Conservation (phyloP, 306 rosid species). For the Trichosanthes truncata region DNA sequence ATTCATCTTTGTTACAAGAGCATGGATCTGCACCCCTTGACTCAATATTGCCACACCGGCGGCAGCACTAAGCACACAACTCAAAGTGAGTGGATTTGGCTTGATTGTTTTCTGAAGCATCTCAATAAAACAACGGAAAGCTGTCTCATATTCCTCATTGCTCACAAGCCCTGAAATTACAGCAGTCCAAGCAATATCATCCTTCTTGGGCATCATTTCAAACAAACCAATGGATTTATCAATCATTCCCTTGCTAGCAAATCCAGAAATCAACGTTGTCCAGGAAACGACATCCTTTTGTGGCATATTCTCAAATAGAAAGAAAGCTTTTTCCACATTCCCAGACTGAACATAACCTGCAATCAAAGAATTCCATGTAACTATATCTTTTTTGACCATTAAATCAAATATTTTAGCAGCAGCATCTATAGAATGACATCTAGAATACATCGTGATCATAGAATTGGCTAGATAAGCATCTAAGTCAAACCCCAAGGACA, state of each 20-base stretch:
- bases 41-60: conserved; percentile 45
- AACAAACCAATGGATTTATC: conserved; percentile 46
- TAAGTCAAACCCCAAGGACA: conserved; percentile 44
- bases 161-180: conserved; percentile 66
- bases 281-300: conserved; percentile 57
- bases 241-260: conserved; percentile 38
- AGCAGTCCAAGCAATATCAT: conserved; percentile 74
- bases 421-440: conserved; percentile 28
- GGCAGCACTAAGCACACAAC: conserved; percentile 64
- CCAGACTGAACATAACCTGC: conserved; percentile 47
- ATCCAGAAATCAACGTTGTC: conserved; percentile 65
- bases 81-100: conserved; percentile 52
- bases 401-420: conserved; percentile 38
- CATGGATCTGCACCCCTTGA: conserved; percentile 71
- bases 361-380: conserved; percentile 77
- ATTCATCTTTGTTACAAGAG: conserved; percentile 42
- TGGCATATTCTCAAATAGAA: conserved; percentile 48
- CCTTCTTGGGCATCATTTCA: conserved; percentile 50
- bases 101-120: conserved; percentile 38
- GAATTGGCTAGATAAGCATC: conserved; percentile 53
- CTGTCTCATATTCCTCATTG: conserved; percentile 46
- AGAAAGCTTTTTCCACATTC: conserved; percentile 43
- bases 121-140: conserved; percentile 51
- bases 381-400: conserved; percentile 34
- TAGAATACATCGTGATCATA: conserved; percentile 57